Evolutionary conservation across 1,284 basidiomycete genomes (phyloP), one percentile per base, ranked within the genome.

Genomic region (Ustilago trichophora): DNA sequence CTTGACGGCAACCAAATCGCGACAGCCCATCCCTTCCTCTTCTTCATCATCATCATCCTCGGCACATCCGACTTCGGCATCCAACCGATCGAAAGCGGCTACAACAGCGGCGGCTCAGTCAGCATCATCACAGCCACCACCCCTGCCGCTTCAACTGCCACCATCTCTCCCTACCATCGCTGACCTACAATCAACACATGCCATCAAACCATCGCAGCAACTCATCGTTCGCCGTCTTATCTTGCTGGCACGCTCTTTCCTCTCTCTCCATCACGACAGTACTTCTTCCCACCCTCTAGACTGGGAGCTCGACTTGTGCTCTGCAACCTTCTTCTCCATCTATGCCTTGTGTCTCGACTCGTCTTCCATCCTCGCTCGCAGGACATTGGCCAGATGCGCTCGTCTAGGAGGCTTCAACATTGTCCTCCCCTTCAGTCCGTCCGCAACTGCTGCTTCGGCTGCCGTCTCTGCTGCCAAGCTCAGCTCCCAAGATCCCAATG

Each of bases 281-380:
- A 22, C 29, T 6, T 18, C 53, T 1, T 18, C 5, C 18, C 53
- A 71, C 29, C 46, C 62, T 3, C 19, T 47, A 6, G 49, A 60
- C 21, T 58, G 57, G 52, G 68, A 71, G 35, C 38, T 62, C 21
- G 68, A 71, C 26, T 40, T 71, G 27, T 71, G 62, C 31, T 73
- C 76, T 5, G 76, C 74, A 12, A 76, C 76, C 21, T 66, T 78
- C 41, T 78, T 68, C 32, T 66, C 76, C 24, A 57, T 55, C 37
- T 66, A 65, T 35, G 74, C 74, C 4, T 45, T 78, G 7, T 71
- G 72, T 16, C 46, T 76, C 26, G 72, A 74, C 32, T 32, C 67
- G 0, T 24, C 59, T 13, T 71, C 56, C 42, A 58, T 65, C 38
- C 29, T 41, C 6, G 73, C 75, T 26, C 67, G 76, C 32, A 55